Evolutionary conservation across 257 asterid genomes (phyloP), one percentile per base, ranked within the genome.

Genomic region (Knoxia roxburghii): DNA sequence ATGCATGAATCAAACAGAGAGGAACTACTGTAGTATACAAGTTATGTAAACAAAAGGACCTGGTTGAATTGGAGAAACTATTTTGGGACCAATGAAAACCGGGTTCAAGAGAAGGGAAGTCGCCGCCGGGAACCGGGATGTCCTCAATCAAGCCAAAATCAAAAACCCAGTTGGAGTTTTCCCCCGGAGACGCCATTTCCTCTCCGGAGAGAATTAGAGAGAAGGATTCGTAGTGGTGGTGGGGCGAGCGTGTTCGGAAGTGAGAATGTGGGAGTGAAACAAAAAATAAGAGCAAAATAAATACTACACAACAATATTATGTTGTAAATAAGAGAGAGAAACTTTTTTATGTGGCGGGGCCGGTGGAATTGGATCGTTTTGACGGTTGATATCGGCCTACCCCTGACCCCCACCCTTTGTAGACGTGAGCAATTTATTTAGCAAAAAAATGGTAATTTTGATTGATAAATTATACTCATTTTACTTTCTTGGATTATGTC

Each of bases 81-180:
- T 72, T 68, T 26, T 61, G 61, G 52, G 81, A 71, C 86, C 85
- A 80, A 37, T 69, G 71, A 60, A 75, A 75, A 52, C 54, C 62
- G 26, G 81, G 62, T 57, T 78, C 80, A 52, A 82, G 73, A 32
- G 78, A 17, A 30, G 83, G 79, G 37, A 79, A 73, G 43, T 58
- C 70, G 48, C 68, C 73, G 37, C 65, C 65, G 50, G 83, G 65
- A 48, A 75, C 63, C 8, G 80, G 74, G 45, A 79, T 63, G 51
- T 78, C 83, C 9, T 78, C 90, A 35, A 84, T 76, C 37, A 82
- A 68, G 53, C 78, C 67, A 33, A 77, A 79, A 65, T 82, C 86
- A 50, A 85, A 59, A 6, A 72, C 77, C 90, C 90, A 85, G 55
- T 71, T 75, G 27, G 80, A 54, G n/a, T 72, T 75, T 43, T 52